Base-by-base conservation (phyloP, 441 rosid species). In the Omphalea diandra region DNA sequence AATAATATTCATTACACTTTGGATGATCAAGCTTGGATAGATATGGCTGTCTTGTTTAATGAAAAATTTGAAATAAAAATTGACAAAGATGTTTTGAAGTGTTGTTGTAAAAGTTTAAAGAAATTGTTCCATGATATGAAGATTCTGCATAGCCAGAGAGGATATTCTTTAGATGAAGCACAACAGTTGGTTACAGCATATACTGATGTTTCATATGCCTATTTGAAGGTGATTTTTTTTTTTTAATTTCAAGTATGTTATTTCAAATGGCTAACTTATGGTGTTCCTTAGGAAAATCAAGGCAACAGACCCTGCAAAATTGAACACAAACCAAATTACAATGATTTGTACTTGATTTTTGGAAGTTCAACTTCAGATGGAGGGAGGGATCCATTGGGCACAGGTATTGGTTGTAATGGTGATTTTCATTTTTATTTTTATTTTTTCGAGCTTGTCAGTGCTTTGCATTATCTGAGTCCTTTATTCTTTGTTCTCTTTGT, bases 311-410 rank as follows among this genome's bases (percentile, higher is more conserved):
- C 84, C 31, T 84, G 73, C 62, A 65, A 64, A 71, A 63, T 57
- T 59, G 72, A 73, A 64, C 22, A 72, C 38, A 78, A 69, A 70
- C 85, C 83, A 69, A 77, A 76, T 69, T 81, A 79, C 59, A 61
- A 80, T 78, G 87, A 81, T 36, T 80, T 83, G 84, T 75, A 76
- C 77, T 78, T 86, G 84, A 84, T 83, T 72, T 77, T 68, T 83
- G 90, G 87, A 70, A 75, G 71, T 73, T 68, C 81, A 70, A 26
- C 70, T 33, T 69, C 78, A 63, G 73, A 75, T 69, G 76, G 55
- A 50, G 69, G 38, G 35, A 61, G 32, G 66, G 27, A 65, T 43
- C 79, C 20, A 73, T 38, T 54, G 2, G 38, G 52, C 71, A 78
- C 20, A 67, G 70, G 76, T 78, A 73, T 63, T 53, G 11, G 62